Conservation (phyloP, 352 stramenopile genomes). For the Albugo laibachii region DNA sequence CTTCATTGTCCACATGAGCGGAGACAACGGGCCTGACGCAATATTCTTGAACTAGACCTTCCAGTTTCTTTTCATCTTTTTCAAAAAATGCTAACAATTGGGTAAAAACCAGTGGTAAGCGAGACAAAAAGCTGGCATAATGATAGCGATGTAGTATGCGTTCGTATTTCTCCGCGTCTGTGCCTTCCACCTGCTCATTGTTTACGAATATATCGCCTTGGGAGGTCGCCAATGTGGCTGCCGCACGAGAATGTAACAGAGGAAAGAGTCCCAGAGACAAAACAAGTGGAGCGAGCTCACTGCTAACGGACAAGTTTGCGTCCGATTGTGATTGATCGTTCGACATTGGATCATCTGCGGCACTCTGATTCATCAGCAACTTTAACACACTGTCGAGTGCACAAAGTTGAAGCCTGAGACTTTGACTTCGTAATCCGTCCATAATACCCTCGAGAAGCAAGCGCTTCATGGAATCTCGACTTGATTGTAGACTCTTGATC, state of each 20-base stretch:
- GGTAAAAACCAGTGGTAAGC: constrained; percentile 65
- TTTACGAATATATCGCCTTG: not conserved
- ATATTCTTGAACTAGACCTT: constrained; percentile 43
- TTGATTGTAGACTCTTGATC: constrained; percentile 31
- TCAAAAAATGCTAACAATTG: constrained; percentile 63
- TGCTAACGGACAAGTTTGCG: constrained; percentile 11
- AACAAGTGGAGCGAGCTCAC: constrained; percentile 28
- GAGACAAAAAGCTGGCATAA: constrained; percentile 33
- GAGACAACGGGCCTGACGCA: constrained; percentile 43
- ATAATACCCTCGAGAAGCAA: constrained; percentile 32
- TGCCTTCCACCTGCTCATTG: no score
- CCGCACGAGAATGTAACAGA: constrained; percentile 35
- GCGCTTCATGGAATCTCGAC: constrained; percentile 17
- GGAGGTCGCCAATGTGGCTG: constrained; percentile 14
- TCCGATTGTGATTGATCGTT: constrained; percentile 7
- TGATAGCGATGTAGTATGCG: no score
- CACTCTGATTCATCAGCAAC: constrained; percentile 23
- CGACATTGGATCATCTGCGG: constrained; percentile 2
- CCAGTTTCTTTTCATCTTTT: constrained; percentile 30
- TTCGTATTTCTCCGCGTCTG: no score
- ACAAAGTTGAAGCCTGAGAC: constrained; percentile 42
- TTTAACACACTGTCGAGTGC: constrained; percentile 53
- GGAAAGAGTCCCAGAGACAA: constrained; percentile 63
- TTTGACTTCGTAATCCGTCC: constrained; percentile 41
- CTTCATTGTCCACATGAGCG: constrained; percentile 18